These are phyloP conservation scores for Waltiozyma sp. DNA, from an alignment of 1,139 yeast genomes.

Conservation along the genomic window DNA sequence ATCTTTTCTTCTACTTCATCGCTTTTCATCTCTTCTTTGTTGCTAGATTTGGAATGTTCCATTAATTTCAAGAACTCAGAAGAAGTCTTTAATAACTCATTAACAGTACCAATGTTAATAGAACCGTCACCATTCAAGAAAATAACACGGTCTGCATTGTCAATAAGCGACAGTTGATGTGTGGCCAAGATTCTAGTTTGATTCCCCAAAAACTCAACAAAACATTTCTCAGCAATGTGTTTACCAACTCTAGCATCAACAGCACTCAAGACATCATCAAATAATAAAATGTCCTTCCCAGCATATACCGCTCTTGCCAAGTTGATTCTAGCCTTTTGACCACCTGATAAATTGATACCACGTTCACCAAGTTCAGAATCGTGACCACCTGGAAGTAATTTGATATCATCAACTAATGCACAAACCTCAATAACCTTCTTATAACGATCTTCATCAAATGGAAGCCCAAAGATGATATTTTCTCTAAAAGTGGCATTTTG, in stretches of 20 bases:
- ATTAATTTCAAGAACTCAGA: constrained; percentile 41
- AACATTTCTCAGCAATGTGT: constrained; percentile 66
- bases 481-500: constrained; percentile 73
- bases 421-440: constrained; percentile 50
- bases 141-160: constrained; percentile 56
- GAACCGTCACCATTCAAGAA: constrained; percentile 61
- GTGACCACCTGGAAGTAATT: constrained; percentile 71
- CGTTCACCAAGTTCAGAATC: constrained; percentile 84
- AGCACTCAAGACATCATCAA: constrained; percentile 85
- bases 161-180: constrained; percentile 66
- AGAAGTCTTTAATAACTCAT: constrained; percentile 33
- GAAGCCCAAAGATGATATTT: constrained; percentile 63
- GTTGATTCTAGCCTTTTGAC: constrained; percentile 71
- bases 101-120: constrained; percentile 44
- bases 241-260: constrained; percentile 89
- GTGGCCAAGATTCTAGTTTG: constrained; percentile 76
- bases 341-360: constrained; percentile 87
- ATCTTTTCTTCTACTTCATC: constrained; percentile 11
- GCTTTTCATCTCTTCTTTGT: constrained; percentile 25
- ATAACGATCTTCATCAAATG: constrained; percentile 44
- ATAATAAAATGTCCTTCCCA: constrained; percentile 48
- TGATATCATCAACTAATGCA: constrained; percentile 57
- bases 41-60: constrained; percentile 29
- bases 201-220: constrained; percentile 42
- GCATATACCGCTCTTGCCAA: constrained; percentile 81